Evolutionary conservation across 1,139 yeast genomes (phyloP), one percentile per base, ranked within the genome.

Genomic region (Candida tropicalis): DNA sequence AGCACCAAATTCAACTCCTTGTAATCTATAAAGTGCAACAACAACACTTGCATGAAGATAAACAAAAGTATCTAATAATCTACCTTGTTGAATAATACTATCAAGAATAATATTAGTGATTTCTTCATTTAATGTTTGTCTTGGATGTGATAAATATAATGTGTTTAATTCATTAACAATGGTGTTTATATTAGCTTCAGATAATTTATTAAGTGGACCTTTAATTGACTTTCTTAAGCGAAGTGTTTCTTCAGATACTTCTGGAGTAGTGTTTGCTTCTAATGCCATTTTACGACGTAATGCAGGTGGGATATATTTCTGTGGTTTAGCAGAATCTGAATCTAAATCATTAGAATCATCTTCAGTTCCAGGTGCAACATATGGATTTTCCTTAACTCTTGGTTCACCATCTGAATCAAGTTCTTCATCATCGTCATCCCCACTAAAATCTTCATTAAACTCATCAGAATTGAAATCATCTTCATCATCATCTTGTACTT

Each of bases 1-100:
- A 0, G 98, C 99, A 44, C 97, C 98, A 63, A 90, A 87, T 50
- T 89, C 97, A 27, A 84, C 81, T 15, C 99, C 99, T 57, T 87
- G 86, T 8, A 82, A 58, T 49, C 87, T 77, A 65, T 87, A 90
- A 23, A 93, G 62, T 1, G 96, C 86, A 13, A 84, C 83, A 3
- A 84, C 79, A 11, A 90, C 72, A 6, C 90, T 84, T 1, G 97
- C 87, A 63, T 91, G 93, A 34, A 88, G 73, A 50, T 87, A 77
- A 31, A 91, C 81, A 62, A 89, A 89, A 2, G 86, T 79, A 51
- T 91, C 98, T 35, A 88, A 68, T 38, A 90, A 66, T 45, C 84
- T 73, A 3, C 56, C 85, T 45, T 87, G 89, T 35, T 79, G 73
- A 5, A 78, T 62, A n/a, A 90, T 76, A 50, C 89, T 79, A 31